phyloP scores from a whole-genome alignment of 2,329 filamentous ascomycete genomes.

The Lasiodiplodia sp. region DNA sequence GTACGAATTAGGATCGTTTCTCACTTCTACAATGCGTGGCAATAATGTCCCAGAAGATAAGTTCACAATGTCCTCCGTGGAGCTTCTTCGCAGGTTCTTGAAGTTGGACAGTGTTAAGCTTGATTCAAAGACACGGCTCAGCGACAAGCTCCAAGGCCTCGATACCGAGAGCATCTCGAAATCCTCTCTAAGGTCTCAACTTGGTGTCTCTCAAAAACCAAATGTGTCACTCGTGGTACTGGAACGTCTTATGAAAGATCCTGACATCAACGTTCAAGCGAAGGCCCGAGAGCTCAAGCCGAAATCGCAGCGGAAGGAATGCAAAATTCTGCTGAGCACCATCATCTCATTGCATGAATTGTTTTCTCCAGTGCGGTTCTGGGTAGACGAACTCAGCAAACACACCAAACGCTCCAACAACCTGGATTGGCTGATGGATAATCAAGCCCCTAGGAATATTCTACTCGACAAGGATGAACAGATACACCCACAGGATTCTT shows the following conservation, averaged over 20 bases:
- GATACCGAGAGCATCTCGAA: too few species aligned
- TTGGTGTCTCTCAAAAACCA: neutral
- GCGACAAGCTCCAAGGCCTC: neutral
- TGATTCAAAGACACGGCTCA: neutral
- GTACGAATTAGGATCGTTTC: neutral
- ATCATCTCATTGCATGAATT: neutral
- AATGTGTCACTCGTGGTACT: neutral
- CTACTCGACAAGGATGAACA: too few species aligned
- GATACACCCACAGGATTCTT: too few species aligned
- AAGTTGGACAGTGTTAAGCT: neutral
- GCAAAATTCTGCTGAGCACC: neutral
- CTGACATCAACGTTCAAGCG: too few species aligned
- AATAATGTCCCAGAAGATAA: neutral
- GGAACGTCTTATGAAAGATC: neutral
- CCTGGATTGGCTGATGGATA: too few species aligned
- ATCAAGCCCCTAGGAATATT: too few species aligned
- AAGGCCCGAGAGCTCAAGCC: neutral
- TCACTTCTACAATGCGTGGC: neutral
- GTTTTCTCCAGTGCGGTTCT: neutral
- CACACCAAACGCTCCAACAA: too few species aligned
- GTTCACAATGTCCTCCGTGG: neutral
- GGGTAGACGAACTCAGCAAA: too few species aligned
- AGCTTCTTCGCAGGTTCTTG: neutral
- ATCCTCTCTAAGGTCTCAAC: too few species aligned
- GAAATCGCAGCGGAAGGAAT: too few species aligned